Conservation (phyloP, 176 grass and related monocot species). For the Lolium multiflorum region DNA sequence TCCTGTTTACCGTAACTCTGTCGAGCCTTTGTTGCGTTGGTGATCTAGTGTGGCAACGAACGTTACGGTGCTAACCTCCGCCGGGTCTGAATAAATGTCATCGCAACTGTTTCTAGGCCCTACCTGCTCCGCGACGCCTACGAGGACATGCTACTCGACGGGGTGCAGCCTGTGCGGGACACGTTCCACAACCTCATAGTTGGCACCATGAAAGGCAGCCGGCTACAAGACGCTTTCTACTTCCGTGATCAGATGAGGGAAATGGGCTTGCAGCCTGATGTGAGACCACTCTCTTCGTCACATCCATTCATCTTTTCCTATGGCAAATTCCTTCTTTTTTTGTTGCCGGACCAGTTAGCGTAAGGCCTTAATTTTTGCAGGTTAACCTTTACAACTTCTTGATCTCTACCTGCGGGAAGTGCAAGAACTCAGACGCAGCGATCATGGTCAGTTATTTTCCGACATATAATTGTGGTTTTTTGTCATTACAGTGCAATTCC, state of each 20-base stretch:
- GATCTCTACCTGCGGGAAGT: slow-evolving; percentile 92
- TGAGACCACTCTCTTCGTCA: slow-evolving; percentile 44
- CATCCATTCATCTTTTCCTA: not conserved
- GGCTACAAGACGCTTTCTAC: slow-evolving; percentile 92
- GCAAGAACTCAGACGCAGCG: slow-evolving; percentile 88
- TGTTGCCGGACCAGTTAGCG: not conserved
- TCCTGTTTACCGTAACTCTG: not conserved
- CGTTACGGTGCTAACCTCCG: not conserved
- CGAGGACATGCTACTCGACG: slow-evolving; percentile 96
- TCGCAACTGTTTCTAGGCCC: slow-evolving; percentile 45
- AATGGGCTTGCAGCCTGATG: slow-evolving; percentile 92
- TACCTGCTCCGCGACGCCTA: slow-evolving; percentile 92
- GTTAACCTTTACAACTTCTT: slow-evolving; percentile 99
- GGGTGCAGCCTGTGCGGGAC: slow-evolving; percentile 82
- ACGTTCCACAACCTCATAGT: slow-evolving; percentile 90
- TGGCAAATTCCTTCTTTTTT: slow-evolving; percentile 14
- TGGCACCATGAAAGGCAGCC: slow-evolving; percentile 92
- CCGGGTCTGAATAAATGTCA: not conserved
- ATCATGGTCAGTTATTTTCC: slow-evolving; percentile 66
- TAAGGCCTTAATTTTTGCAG: slow-evolving; percentile 60
- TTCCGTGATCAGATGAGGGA: slow-evolving; percentile 96
- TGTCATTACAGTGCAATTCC: too few species aligned
- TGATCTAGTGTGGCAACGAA: not conserved
- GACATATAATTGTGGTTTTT: slow-evolving; percentile 9
- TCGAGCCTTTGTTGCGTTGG: not conserved